phyloP scores from a whole-genome alignment of 495 filamentous ascomycete species.

The Penicillium robsamsonii region DNA sequence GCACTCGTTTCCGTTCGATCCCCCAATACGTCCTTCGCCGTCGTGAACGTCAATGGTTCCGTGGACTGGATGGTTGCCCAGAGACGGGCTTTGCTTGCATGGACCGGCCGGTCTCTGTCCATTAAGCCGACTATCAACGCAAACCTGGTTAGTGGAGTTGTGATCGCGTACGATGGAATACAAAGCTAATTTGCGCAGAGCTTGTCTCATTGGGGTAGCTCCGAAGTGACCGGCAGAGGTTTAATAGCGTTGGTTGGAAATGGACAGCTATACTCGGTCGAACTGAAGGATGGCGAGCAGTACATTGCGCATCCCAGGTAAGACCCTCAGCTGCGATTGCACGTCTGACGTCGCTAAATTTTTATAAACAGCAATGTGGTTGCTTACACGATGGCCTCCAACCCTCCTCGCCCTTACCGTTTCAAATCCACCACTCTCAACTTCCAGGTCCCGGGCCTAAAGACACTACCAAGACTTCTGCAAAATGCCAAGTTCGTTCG shows the following conservation, averaged over 20 bases:
- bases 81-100: slow-evolving; percentile 80
- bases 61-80: slow-evolving; percentile 93
- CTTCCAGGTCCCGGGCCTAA: slow-evolving; percentile 70
- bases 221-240: slow-evolving; percentile 80
- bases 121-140: slow-evolving; percentile 71
- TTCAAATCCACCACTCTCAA: slow-evolving; percentile 73
- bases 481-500: slow-evolving; percentile 68
- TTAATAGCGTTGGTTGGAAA: slow-evolving; percentile 78
- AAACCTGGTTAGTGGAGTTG: slow-evolving; percentile 54
- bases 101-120: slow-evolving; percentile 86
- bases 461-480: slow-evolving; percentile 52
- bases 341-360: slow-evolving; percentile 18
- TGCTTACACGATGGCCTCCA: slow-evolving; percentile 75
- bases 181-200: slow-evolving; percentile 56
- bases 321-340: background rate
- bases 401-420: slow-evolving; percentile 76
- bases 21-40: slow-evolving; percentile 75
- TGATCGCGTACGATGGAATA: background rate
- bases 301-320: slow-evolving; percentile 81
- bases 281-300: slow-evolving; percentile 73
- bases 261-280: slow-evolving; percentile 83
- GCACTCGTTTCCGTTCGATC: slow-evolving; percentile 85
- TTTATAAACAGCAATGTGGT: slow-evolving; percentile 66
- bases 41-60: slow-evolving; percentile 89
- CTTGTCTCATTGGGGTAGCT: slow-evolving; percentile 86